Evolutionary conservation across 352 stramenopile genomes (phyloP).

Genomic region (Pythium grandisporangium): DNA sequence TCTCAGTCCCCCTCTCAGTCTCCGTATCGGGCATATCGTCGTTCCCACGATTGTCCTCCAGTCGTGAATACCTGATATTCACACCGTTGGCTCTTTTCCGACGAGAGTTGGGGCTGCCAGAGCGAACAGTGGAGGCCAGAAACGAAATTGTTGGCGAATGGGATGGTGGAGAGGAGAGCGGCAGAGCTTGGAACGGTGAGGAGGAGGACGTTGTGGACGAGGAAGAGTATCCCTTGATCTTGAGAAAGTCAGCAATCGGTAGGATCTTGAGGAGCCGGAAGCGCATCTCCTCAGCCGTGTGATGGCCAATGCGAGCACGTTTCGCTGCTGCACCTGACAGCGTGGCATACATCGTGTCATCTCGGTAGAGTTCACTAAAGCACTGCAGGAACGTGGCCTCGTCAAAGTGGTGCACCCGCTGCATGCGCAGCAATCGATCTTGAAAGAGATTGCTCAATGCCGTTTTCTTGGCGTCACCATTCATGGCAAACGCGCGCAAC

Average conservation of each 20-base stretch:
- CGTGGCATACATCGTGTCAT: slow-evolving; percentile 72
- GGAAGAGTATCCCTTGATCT: slow-evolving; percentile 51
- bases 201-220: too few species aligned
- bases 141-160: too few species aligned
- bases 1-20: too few species aligned
- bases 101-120: background rate
- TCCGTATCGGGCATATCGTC: background rate
- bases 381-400: slow-evolving; percentile 67
- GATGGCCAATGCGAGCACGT: slow-evolving; percentile 39
- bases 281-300: slow-evolving; percentile 51
- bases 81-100: slow-evolving; percentile 10
- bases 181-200: too few species aligned
- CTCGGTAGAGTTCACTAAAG: slow-evolving; percentile 67
- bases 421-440: slow-evolving; percentile 71
- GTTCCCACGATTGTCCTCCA: slow-evolving; percentile 3
- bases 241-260: slow-evolving; percentile 56
- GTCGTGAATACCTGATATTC: slow-evolving; percentile 14
- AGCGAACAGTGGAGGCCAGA: too few species aligned
- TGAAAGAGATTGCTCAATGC: slow-evolving; percentile 66
- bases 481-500: slow-evolving; percentile 79
- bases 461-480: slow-evolving; percentile 70
- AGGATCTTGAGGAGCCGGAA: slow-evolving; percentile 46
- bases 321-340: slow-evolving; percentile 52
- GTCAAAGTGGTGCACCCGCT: slow-evolving; percentile 70
- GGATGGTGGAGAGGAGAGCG: too few species aligned